Evolutionary conservation across 129 eudicot species (phyloP).

Genomic region (Cynara cardunculus): DNA sequence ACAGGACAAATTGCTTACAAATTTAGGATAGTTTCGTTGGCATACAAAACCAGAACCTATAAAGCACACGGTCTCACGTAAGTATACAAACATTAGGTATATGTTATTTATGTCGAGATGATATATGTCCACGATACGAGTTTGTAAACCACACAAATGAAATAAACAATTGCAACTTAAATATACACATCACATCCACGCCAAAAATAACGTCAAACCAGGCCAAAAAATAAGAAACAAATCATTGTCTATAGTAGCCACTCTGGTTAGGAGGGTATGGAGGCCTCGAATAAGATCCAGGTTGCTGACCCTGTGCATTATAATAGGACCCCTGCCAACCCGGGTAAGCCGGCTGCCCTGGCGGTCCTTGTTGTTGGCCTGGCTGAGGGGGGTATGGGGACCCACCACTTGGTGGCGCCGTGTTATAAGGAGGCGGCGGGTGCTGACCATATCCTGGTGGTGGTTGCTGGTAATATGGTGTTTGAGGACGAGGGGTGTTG

Average conservation of each 20-base stretch:
- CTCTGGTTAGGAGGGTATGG: conserved; percentile 46
- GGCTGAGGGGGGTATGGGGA: conserved; percentile 55
- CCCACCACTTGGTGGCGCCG: conserved; percentile 12
- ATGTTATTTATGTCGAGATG: background rate
- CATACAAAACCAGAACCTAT: background rate
- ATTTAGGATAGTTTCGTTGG: too few species aligned
- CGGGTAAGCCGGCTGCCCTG: conserved; percentile 68
- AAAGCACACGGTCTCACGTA: background rate
- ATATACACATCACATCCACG: conserved; percentile 9
- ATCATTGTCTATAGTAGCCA: conserved; percentile 30
- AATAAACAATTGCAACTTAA: background rate
- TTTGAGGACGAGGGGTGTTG: conserved; percentile 34
- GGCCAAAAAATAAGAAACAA: background rate
- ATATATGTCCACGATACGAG: background rate
- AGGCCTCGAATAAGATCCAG: conserved; percentile 63
- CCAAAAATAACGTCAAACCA: background rate
- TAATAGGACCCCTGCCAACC: conserved; percentile 89
- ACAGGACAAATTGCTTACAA: too few species aligned
- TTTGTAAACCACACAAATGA: conserved; percentile 4
- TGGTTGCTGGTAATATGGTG: conserved; percentile 51
- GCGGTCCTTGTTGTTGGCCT: conserved; percentile 48
- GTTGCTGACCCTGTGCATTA: conserved; percentile 61
- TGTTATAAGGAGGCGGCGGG: conserved; percentile 57
- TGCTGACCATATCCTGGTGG: conserved; percentile 44
- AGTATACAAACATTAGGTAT: background rate